These are phyloP conservation scores for Priceomyces castillae DNA, from an alignment of 805 yeast genomes.

Conservation along the genomic window DNA sequence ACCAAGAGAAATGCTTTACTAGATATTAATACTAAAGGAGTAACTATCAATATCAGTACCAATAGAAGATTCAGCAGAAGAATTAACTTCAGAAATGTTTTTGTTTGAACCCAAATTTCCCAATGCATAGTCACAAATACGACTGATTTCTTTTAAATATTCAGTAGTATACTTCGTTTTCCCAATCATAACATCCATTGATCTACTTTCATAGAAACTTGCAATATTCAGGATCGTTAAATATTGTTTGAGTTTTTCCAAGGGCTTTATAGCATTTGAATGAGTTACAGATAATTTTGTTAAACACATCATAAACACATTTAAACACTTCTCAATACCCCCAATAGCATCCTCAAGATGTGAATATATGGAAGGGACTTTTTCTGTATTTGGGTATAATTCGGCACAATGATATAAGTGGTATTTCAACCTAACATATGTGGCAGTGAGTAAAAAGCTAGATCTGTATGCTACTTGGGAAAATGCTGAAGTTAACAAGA, in stretches of 20 bases:
- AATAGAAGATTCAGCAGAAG: too few species aligned
- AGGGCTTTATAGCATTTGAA: neutral
- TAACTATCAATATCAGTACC: too few species aligned
- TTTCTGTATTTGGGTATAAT: neutral
- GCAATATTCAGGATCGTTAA: neutral
- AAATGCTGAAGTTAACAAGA: constrained; percentile 26
- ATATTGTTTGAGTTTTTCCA: neutral
- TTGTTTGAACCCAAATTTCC: neutral
- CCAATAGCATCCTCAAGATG: neutral
- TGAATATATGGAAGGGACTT: neutral
- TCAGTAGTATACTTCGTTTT: neutral
- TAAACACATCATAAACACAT: neutral
- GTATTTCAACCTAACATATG: constrained; percentile 6
- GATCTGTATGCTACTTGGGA: constrained; percentile 36
- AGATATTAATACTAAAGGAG: too few species aligned
- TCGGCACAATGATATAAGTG: constrained; percentile 1
- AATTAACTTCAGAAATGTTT: too few species aligned
- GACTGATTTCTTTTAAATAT: too few species aligned
- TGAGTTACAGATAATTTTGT: neutral
- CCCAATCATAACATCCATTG: neutral
- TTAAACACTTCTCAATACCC: neutral
- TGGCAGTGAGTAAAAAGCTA: constrained; percentile 16
- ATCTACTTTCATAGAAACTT: neutral
- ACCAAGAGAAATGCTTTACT: too few species aligned
- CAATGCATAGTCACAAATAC: neutral